These are phyloP conservation scores for Mycena maculata DNA, from an alignment of 768 basidiomycete genomes.

Conservation along the genomic window DNA sequence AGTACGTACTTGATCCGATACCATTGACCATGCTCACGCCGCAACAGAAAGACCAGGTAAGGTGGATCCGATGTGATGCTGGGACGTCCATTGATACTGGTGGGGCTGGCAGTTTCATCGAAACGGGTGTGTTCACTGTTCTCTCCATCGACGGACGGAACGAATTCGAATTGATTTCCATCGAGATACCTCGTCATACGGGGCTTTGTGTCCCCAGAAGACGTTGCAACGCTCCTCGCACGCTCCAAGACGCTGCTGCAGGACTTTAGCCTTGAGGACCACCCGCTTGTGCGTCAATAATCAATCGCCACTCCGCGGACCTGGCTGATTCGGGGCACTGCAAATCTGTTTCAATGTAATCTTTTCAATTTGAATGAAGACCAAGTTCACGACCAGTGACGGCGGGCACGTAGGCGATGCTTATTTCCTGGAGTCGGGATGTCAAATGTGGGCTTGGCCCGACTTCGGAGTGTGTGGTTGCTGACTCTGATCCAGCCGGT, in stretches of 20 bases:
- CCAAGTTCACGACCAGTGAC: constrained; percentile 88
- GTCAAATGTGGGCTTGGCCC: constrained; percentile 77
- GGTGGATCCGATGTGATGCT: neutral
- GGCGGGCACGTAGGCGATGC: constrained; percentile 87
- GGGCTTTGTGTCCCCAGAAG: constrained; percentile 70
- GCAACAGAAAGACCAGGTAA: constrained; percentile 24
- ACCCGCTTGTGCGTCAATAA: constrained; percentile 73
- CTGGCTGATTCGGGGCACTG: too few relatives aligned
- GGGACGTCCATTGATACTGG: neutral
- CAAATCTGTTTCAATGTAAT: neutral
- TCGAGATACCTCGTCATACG: constrained; percentile 85
- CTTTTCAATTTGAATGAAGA: constrained; percentile 58
- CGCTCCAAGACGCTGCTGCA: constrained; percentile 82
- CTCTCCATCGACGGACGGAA: neutral
- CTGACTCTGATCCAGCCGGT: constrained; percentile 59
- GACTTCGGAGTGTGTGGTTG: neutral
- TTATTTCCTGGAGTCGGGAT: constrained; percentile 92
- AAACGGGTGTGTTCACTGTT: constrained; percentile 65
- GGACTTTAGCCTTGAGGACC: constrained; percentile 81
- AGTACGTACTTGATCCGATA: too few relatives aligned
- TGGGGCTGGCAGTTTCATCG: constrained; percentile 60
- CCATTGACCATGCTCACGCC: constrained; percentile 10
- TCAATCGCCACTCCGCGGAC: neutral
- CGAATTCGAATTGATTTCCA: constrained; percentile 5
- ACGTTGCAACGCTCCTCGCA: constrained; percentile 69